Evolutionary conservation across 352 stramenopile genomes (phyloP).

Genomic region (Blastocystis sp.): DNA sequence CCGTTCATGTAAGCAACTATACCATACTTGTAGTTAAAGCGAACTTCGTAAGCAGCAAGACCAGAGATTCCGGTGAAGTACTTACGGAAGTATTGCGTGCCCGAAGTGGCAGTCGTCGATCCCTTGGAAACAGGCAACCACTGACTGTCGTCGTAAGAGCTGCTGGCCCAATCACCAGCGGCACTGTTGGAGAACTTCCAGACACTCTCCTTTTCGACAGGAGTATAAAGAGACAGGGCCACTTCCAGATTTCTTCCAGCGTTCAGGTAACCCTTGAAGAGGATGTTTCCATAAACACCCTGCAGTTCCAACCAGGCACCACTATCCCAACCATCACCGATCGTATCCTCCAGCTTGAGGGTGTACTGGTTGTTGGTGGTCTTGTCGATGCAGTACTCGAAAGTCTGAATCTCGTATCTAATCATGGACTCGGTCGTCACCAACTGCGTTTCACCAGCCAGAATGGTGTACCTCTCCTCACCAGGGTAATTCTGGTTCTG

Average conservation of each 20-base stretch:
- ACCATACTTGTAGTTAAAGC: slow-evolving; percentile 31
- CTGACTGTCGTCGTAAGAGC: not conserved
- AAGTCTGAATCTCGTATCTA: not conserved
- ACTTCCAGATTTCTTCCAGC: not conserved
- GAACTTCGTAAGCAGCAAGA: slow-evolving; percentile 29
- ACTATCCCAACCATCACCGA: not conserved
- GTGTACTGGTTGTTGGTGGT: slow-evolving; percentile 15
- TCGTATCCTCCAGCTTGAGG: not conserved
- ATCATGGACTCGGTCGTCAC: not conserved
- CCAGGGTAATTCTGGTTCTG: not conserved
- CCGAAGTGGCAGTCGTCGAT: not conserved
- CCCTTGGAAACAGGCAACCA: not conserved
- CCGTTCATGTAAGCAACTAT: slow-evolving; percentile 70
- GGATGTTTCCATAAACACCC: not conserved
- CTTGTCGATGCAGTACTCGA: slow-evolving; percentile 10
- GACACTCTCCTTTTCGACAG: not conserved
- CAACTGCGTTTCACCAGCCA: not conserved
- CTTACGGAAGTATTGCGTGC: slow-evolving; percentile 64
- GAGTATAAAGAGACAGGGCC: slow-evolving; percentile 2
- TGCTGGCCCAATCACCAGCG: not conserved
- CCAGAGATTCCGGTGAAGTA: slow-evolving; percentile 7
- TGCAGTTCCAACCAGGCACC: not conserved
- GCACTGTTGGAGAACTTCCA: slow-evolving; percentile 1
- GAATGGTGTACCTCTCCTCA: slow-evolving; percentile 9
- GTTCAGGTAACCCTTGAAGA: slow-evolving; percentile 22